Evolutionary conservation across 2,329 filamentous ascomycete species (phyloP).

Genomic region (Ceratocystis harringtonii): DNA sequence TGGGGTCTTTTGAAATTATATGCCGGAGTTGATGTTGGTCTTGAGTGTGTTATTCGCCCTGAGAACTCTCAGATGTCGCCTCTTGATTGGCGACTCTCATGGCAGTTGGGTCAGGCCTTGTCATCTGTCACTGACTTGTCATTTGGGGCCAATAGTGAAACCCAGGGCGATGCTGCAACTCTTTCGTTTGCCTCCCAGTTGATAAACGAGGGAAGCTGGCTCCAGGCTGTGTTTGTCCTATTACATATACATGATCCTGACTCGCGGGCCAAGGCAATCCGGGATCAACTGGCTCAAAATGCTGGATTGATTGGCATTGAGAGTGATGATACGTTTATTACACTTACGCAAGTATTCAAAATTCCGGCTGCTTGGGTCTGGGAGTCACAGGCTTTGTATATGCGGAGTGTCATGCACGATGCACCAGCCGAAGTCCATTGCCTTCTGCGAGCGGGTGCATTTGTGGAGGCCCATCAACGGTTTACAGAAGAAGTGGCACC

Average conservation of each 20-base stretch:
- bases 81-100: constrained; percentile 61
- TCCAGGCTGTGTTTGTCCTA: constrained; percentile 61
- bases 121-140: constrained; percentile 34
- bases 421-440: constrained; percentile 59
- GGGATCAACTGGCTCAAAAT: constrained; percentile 60
- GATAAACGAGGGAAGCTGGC: constrained; percentile 48
- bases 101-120: constrained; percentile 67
- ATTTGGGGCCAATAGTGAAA: constrained; percentile 38
- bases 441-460: constrained; percentile 62
- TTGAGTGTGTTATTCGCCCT: constrained; percentile 60
- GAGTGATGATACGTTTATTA: constrained; percentile 37
- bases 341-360: constrained; percentile 48
- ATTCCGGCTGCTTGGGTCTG: constrained; percentile 71
- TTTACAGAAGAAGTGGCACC: constrained; percentile 72
- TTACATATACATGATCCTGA: constrained; percentile 53
- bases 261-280: constrained; percentile 50
- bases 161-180: constrained; percentile 51
- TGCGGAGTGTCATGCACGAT: constrained; percentile 57
- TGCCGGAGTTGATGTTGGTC: constrained; percentile 38
- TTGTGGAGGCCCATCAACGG: constrained; percentile 69
- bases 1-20: constrained; percentile 81
- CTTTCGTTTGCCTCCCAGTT: constrained; percentile 51
- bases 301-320: constrained; percentile 50
- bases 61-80: constrained; percentile 63
- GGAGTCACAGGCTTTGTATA: constrained; percentile 71